Percentiles rank a stretch among this genome's conserved stretches.
phyloP scores from a whole-genome alignment of 106 monocot genomes.

The Posidonia australis region DNA sequence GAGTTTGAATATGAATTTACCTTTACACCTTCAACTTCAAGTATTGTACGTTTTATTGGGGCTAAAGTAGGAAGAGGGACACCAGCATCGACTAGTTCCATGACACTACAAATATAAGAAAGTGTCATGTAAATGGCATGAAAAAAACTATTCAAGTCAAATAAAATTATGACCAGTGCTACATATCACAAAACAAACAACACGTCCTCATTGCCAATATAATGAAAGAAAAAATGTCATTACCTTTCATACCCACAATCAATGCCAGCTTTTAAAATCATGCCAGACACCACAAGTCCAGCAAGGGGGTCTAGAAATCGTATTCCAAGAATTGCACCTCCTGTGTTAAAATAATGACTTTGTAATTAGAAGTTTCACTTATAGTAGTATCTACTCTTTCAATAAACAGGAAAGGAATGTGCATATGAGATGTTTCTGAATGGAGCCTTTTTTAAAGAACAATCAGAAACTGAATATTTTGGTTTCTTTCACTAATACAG shows the following conservation, averaged over 20 bases:
- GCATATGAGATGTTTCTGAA: no score
- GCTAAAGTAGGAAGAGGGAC: conserved; percentile 40
- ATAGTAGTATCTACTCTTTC: no score
- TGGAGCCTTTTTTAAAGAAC: no score
- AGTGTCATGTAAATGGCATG: background rate
- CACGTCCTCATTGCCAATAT: no score
- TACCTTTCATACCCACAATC: conserved; percentile 75
- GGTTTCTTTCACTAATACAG: no score
- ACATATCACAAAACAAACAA: background rate
- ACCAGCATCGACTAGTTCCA: conserved; percentile 88
- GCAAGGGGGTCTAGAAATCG: conserved; percentile 84
- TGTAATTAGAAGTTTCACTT: no score
- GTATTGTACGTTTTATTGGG: conserved; percentile 65
- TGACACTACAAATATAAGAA: conserved; percentile 35
- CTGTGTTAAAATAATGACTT: conserved; percentile 17
- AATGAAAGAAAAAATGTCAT: background rate
- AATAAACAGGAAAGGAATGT: no score
- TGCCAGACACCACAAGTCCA: conserved; percentile 84
- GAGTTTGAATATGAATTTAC: conserved; percentile 26
- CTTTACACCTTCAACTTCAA: conserved; percentile 75
- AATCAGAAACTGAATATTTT: no score
- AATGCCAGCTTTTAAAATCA: conserved; percentile 94
- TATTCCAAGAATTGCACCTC: conserved; percentile 64
- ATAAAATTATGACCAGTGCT: background rate
- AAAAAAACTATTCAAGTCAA: background rate